These are phyloP conservation scores for Silene noctiflora DNA, from an alignment of 179 eudicot genomes.

Conservation along the genomic window DNA sequence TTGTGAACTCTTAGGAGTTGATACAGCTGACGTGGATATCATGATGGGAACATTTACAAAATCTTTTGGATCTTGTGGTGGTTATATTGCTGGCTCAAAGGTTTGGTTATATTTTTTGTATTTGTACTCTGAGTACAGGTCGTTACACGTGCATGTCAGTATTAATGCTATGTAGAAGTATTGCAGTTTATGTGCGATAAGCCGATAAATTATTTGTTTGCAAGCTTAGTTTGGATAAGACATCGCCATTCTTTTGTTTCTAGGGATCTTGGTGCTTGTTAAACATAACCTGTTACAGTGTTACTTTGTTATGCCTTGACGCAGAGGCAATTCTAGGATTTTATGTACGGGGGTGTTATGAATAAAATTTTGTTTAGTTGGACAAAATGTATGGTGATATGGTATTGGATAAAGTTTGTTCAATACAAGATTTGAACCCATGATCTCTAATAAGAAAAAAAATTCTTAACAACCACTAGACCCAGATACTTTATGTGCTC, in stretches of 20 bases:
- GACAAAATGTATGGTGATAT: too few relatives aligned
- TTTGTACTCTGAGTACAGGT: not conserved
- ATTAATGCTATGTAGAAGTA: not conserved
- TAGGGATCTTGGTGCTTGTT: not conserved
- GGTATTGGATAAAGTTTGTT: too few relatives aligned
- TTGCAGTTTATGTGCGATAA: too few relatives aligned
- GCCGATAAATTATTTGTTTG: not conserved
- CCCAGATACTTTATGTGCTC: too few relatives aligned
- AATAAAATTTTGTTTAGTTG: too few relatives aligned
- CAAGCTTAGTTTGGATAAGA: not conserved
- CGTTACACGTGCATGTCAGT: not conserved
- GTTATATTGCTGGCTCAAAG: slow-evolving; percentile 95
- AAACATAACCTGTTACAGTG: not conserved
- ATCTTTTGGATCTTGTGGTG: slow-evolving; percentile 94
- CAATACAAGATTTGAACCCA: too few relatives aligned
- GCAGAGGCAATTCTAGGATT: too few relatives aligned
- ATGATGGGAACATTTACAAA: slow-evolving; percentile 98
- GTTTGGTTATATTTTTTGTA: slow-evolving; percentile 30
- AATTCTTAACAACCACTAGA: too few relatives aligned
- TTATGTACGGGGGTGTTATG: too few relatives aligned
- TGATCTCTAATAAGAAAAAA: too few relatives aligned
- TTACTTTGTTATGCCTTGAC: not conserved
- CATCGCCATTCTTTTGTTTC: not conserved
- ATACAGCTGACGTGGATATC: slow-evolving; percentile 23
- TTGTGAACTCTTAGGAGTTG: slow-evolving; percentile 56